Conservation (phyloP, 352 stramenopile species). For the Thalassiosira allenii region DNA sequence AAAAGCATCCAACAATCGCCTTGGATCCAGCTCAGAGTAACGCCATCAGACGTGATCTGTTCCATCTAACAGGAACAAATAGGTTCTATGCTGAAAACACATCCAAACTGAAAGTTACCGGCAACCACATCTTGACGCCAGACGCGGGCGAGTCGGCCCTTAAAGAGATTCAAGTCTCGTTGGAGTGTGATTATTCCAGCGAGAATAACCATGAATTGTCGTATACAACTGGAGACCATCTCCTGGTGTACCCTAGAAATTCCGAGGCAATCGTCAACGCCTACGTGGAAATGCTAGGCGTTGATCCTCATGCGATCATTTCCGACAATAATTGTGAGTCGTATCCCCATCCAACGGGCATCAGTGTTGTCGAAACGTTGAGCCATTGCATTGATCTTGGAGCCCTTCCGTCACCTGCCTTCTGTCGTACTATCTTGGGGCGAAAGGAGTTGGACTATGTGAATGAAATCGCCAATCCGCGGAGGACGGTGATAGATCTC, state of each 20-base stretch:
- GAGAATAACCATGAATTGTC: slow-evolving; percentile 7
- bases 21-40: slow-evolving; percentile 32
- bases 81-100: slow-evolving; percentile 60
- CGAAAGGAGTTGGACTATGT: slow-evolving; percentile 74
- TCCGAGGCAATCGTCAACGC: slow-evolving; percentile 55
- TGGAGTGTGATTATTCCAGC: slow-evolving; percentile 20
- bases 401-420: slow-evolving; percentile 62
- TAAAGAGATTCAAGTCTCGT: slow-evolving; percentile 56
- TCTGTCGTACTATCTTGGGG: slow-evolving; percentile 59
- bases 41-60: slow-evolving; percentile 40
- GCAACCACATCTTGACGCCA: slow-evolving; percentile 45
- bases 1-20: slow-evolving; percentile 50
- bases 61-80: slow-evolving; percentile 41
- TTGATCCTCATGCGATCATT: slow-evolving; percentile 67
- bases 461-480: slow-evolving; percentile 63
- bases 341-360: slow-evolving; percentile 70
- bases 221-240: slow-evolving; percentile 74
- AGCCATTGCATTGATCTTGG: slow-evolving; percentile 75
- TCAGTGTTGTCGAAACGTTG: slow-evolving; percentile 76
- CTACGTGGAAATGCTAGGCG: slow-evolving; percentile 61
- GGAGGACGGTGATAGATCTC: slow-evolving; percentile 68
- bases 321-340: slow-evolving; percentile 14
- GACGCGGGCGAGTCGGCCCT: slow-evolving; percentile 50
- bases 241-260: slow-evolving; percentile 78
- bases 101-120: slow-evolving; percentile 44